Conservation (phyloP, 805 yeast species). For the Clavispora fructus region DNA sequence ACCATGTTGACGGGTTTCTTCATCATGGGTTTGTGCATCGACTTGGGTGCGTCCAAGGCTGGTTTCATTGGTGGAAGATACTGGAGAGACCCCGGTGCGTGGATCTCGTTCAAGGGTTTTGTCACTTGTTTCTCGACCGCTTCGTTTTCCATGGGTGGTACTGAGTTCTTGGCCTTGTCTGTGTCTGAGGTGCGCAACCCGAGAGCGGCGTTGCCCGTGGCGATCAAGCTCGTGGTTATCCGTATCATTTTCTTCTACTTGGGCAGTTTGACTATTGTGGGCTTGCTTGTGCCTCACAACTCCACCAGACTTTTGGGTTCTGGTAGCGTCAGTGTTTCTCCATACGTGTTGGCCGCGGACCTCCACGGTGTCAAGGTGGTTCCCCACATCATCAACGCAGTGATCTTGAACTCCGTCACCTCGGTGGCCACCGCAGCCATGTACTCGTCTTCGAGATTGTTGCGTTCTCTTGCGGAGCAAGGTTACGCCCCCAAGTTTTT, state of each 20-base stretch:
- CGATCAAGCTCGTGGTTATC: slow-evolving; percentile 38
- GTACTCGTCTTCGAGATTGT: slow-evolving; percentile 23
- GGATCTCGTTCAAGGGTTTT: slow-evolving; percentile 36
- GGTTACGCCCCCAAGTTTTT: slow-evolving; percentile 25
- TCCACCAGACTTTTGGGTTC: slow-evolving; percentile 32
- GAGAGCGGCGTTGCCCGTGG: slow-evolving; percentile 33
- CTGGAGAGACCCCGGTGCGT: slow-evolving; percentile 38
- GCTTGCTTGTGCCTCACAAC: slow-evolving; percentile 34
- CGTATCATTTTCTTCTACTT: slow-evolving; percentile 34
- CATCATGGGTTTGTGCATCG: slow-evolving; percentile 35
- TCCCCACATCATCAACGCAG: slow-evolving; percentile 29
- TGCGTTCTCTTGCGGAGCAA: slow-evolving; percentile 23
- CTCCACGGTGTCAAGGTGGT: slow-evolving; percentile 22
- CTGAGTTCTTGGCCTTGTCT: slow-evolving; percentile 36
- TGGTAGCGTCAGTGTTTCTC: slow-evolving; percentile 24
- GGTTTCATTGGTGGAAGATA: slow-evolving; percentile 38
- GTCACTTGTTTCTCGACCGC: slow-evolving; percentile 36
- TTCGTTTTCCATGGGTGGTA: slow-evolving; percentile 37
- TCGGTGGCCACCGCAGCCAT: slow-evolving; percentile 28
- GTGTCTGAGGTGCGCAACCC: slow-evolving; percentile 38
- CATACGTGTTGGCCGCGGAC: slow-evolving; percentile 25
- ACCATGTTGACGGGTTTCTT: slow-evolving; percentile 35
- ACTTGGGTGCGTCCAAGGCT: slow-evolving; percentile 27
- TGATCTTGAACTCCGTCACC: slow-evolving; percentile 27
- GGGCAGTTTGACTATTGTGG: slow-evolving; percentile 34